Percentiles rank a stretch among this genome's conserved stretches.
These are phyloP conservation scores for Neoascochyta sp. DNA, from an alignment of 2,329 filamentous ascomycete genomes.

Conservation along the genomic window DNA sequence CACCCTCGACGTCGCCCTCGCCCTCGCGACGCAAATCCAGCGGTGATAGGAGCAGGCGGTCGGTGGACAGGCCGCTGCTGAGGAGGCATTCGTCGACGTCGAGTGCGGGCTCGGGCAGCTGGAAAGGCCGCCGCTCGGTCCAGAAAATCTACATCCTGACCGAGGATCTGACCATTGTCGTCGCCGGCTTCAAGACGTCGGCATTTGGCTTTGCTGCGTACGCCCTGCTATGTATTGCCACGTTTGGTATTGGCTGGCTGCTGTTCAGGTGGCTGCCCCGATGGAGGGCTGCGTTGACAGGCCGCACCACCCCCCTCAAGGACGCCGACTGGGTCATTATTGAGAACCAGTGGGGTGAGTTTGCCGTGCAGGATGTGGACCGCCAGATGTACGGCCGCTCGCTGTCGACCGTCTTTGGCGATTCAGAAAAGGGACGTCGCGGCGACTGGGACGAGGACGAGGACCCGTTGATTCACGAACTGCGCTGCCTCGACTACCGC, in stretches of 20 bases:
- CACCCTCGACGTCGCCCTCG: conserved; percentile 15
- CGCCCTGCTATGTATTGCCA: conserved; percentile 64
- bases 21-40: conserved; percentile 59
- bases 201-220: conserved; percentile 66
- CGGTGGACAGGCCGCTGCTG: conserved; percentile 59
- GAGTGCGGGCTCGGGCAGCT: conserved; percentile 62
- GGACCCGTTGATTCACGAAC: conserved; percentile 70
- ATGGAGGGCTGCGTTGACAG: conserved; percentile 76
- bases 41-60: conserved; percentile 54
- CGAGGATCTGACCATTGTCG: conserved; percentile 89
- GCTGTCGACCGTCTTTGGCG: conserved; percentile 67
- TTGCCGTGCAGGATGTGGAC: conserved; percentile 69
- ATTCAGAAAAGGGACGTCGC: conserved; percentile 60
- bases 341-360: conserved; percentile 97
- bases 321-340: conserved; percentile 89
- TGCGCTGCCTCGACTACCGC: conserved; percentile 83
- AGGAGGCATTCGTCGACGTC: conserved; percentile 66
- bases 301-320: conserved; percentile 63
- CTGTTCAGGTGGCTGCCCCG: conserved; percentile 85
- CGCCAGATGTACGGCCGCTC: conserved; percentile 57
- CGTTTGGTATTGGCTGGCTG: conserved; percentile 76
- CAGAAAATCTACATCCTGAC: conserved; percentile 93
- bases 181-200: conserved; percentile 86
- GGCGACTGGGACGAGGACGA: conserved; percentile 67
- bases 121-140: conserved; percentile 60